These are phyloP conservation scores for Dipodascus albidus DNA, from an alignment of 805 yeast species.

Conservation along the genomic window DNA sequence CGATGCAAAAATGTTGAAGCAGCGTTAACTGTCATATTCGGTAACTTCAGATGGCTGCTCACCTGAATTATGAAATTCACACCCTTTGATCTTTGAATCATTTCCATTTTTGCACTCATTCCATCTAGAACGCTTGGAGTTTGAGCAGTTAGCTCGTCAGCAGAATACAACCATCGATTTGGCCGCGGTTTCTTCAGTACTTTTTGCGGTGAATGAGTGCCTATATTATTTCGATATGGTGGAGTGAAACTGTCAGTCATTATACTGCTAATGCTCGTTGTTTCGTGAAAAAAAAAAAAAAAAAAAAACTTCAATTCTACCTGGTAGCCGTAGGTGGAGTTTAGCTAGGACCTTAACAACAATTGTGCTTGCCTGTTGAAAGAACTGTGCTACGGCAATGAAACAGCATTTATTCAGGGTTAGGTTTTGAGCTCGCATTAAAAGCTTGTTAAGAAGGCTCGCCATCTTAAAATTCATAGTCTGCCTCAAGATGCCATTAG, in stretches of 20 bases:
- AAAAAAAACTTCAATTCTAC: too few relatives aligned
- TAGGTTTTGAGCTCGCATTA: not conserved
- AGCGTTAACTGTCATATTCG: slow-evolving; percentile 36
- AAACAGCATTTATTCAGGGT: not conserved
- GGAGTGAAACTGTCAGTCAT: slow-evolving; percentile 14
- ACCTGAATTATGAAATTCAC: slow-evolving; percentile 35
- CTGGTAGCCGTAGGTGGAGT: too few relatives aligned
- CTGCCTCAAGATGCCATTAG: not conserved
- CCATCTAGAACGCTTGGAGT: slow-evolving; percentile 30
- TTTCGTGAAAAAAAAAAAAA: too few relatives aligned
- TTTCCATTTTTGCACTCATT: slow-evolving; percentile 30
- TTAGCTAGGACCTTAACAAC: too few relatives aligned
- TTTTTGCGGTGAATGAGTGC: slow-evolving; percentile 41
- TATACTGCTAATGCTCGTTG: too few relatives aligned
- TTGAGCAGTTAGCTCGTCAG: slow-evolving; percentile 10
- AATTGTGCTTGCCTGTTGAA: slow-evolving; percentile 77
- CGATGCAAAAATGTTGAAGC: slow-evolving; percentile 40
- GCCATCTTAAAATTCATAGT: not conserved
- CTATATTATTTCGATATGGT: too few relatives aligned
- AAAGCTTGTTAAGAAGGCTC: not conserved
- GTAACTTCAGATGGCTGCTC: slow-evolving; percentile 33
- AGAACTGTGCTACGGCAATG: slow-evolving; percentile 26
- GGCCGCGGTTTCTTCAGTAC: slow-evolving; percentile 40
- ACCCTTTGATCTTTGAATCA: slow-evolving; percentile 36
- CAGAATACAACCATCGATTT: slow-evolving; percentile 7